phyloP scores from a whole-genome alignment of 176 grass and related monocot species.

The Triticum turgidum region DNA sequence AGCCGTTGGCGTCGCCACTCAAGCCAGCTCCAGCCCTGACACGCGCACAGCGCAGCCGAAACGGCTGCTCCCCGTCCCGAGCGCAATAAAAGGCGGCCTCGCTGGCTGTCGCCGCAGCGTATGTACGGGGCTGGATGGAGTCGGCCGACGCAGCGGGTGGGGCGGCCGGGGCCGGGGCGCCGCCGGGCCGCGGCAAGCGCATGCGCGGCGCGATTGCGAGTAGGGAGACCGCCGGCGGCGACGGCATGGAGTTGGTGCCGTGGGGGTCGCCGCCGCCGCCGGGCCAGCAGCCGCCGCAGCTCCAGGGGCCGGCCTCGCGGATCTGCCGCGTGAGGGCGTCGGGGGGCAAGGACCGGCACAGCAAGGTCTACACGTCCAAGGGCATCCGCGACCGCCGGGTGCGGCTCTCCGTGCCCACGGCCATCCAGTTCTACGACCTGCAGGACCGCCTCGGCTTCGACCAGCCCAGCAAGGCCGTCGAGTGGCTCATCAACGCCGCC shows the following conservation, averaged over 20 bases:
- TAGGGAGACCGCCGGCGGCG: not conserved
- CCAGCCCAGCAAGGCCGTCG: slow-evolving; percentile 89
- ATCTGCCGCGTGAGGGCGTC: slow-evolving; percentile 59
- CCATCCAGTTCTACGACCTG: slow-evolving; percentile 94
- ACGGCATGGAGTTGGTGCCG: not conserved
- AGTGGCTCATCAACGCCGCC: slow-evolving; percentile 90
- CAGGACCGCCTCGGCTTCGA: slow-evolving; percentile 85
- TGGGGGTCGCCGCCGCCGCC: slow-evolving; percentile 25
- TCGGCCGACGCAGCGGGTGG: slow-evolving; percentile 14
- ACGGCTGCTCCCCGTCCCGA: not conserved
- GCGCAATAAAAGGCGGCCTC: slow-evolving; percentile 17
- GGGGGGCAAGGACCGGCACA: slow-evolving; percentile 81
- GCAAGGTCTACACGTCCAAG: slow-evolving; percentile 88
- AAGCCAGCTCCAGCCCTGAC: not conserved
- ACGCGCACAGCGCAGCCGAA: not conserved
- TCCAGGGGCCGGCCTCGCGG: slow-evolving; percentile 48
- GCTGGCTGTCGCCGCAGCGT: not conserved
- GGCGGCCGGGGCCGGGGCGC: slow-evolving; percentile 1
- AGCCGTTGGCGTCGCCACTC: slow-evolving; percentile 1
- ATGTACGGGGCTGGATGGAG: slow-evolving; percentile 36
- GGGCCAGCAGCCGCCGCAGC: not conserved
- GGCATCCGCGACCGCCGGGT: slow-evolving; percentile 86
- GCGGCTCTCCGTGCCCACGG: slow-evolving; percentile 72
- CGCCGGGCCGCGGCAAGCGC: slow-evolving; percentile 39
- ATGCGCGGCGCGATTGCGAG: slow-evolving; percentile 7